Evolutionary conservation across 805 yeast species (phyloP).

Genomic region (Sugiyamaella smithiae): DNA sequence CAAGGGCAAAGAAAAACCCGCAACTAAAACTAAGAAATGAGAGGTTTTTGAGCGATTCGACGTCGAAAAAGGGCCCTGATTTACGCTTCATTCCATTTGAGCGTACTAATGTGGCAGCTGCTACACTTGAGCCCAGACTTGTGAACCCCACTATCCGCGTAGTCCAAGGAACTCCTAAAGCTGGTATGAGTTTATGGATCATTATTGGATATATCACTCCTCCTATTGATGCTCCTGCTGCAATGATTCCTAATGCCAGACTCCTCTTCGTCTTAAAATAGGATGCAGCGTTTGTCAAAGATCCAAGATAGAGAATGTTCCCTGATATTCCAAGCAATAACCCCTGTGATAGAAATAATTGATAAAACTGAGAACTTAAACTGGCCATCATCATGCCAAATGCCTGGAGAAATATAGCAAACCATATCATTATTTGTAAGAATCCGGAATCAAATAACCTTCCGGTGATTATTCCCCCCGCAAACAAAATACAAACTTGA

Average conservation of each 20-base stretch:
- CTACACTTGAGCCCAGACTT: constrained; percentile 30
- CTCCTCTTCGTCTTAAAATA: constrained; percentile 45
- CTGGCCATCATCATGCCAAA: constrained; percentile 34
- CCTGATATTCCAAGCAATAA: constrained; percentile 46
- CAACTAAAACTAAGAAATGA: constrained; percentile 21
- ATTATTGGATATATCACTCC: constrained; percentile 49
- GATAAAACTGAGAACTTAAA: constrained; percentile 42
- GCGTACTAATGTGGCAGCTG: constrained; percentile 23
- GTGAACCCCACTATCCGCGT: constrained; percentile 45
- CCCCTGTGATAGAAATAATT: constrained; percentile 52
- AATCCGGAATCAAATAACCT: constrained; percentile 32
- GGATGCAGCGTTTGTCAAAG: constrained; percentile 44
- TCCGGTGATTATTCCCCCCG: constrained; percentile 31
- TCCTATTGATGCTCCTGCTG: constrained; percentile 51
- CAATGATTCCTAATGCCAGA: constrained; percentile 44
- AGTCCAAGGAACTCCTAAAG: constrained; percentile 51
- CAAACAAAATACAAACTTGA: constrained; percentile 29
- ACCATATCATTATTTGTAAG: constrained; percentile 18
- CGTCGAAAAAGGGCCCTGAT: constrained; percentile 24
- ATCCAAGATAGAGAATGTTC: constrained; percentile 43
- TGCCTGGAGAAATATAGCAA: constrained; percentile 26
- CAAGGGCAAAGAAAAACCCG: constrained; percentile 36
- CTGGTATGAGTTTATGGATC: constrained; percentile 40
- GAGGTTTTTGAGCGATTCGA: constrained; percentile 21
- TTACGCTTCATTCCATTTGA: constrained; percentile 28